Percentiles rank a stretch among this genome's conserved stretches.
Evolutionary conservation across 192 early-diverging fungal genomes (phyloP).

Genomic region (Mortierella claussenii): DNA sequence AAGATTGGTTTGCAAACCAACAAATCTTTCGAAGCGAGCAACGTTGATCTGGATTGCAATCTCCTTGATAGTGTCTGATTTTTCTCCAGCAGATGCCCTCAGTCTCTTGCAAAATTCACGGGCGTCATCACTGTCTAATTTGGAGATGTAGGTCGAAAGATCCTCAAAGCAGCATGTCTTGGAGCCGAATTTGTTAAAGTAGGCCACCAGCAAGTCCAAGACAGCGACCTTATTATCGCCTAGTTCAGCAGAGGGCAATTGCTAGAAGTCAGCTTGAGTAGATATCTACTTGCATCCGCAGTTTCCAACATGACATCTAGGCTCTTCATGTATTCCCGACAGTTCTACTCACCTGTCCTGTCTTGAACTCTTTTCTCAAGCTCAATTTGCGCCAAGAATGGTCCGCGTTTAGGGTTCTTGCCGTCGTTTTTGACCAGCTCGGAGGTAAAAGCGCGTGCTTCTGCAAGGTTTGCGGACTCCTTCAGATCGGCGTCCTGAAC

Average conservation of each 20-base stretch:
- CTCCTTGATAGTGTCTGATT: conserved; percentile 55
- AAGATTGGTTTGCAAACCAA: conserved; percentile 23
- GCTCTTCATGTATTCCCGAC: no score
- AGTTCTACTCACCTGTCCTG: conserved; percentile 55
- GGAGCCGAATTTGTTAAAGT: conserved; percentile 71
- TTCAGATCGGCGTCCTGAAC: conserved; percentile 54
- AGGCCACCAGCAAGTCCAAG: conserved; percentile 59
- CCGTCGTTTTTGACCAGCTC: conserved; percentile 52
- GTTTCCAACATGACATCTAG: no score
- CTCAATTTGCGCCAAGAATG: conserved; percentile 78
- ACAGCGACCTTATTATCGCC: conserved; percentile 28
- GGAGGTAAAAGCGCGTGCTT: conserved; percentile 54
- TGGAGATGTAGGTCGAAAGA: conserved; percentile 65
- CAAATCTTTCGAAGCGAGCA: conserved; percentile 26
- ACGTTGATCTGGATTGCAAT: conserved; percentile 41
- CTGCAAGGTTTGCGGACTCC: conserved; percentile 39
- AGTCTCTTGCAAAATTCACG: conserved; percentile 51
- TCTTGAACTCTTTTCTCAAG: conserved; percentile 55
- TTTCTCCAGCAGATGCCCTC: conserved; percentile 28
- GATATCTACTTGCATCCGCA: no score
- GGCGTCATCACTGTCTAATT: conserved; percentile 38
- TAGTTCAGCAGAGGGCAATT: background rate
- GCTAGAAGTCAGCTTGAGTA: no score
- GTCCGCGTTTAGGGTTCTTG: conserved; percentile 68
- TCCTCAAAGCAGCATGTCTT: conserved; percentile 83